Evolutionary conservation across 1,284 basidiomycete genomes (phyloP).

Genomic region (Phenoliferia sp.): DNA sequence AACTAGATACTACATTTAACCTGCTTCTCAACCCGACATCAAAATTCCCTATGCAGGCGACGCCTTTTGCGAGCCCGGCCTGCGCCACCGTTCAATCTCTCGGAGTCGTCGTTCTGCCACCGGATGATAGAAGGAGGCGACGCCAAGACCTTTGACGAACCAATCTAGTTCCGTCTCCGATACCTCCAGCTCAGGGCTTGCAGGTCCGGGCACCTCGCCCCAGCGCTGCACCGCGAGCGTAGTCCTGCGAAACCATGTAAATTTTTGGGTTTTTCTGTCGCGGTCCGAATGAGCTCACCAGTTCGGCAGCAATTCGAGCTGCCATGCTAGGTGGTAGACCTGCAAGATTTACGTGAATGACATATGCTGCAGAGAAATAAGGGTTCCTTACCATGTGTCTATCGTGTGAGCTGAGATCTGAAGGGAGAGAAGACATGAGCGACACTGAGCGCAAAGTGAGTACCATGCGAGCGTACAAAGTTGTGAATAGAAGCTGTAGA

Average conservation of each 20-base stretch:
- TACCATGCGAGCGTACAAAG: background rate
- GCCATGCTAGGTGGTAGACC: conserved; percentile 23
- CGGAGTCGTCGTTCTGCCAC: conserved; percentile 10
- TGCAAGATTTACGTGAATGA: no score
- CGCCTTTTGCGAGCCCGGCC: no score
- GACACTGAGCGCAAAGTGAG: background rate
- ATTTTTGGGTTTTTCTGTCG: background rate
- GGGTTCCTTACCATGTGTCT: background rate
- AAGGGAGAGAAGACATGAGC: background rate
- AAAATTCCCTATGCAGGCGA: no score
- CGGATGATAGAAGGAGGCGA: conserved; percentile 19
- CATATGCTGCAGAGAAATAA: no score
- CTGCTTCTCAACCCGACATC: no score
- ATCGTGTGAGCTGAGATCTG: conserved; percentile 8
- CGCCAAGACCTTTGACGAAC: conserved; percentile 12
- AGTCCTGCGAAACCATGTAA: conserved; percentile 3
- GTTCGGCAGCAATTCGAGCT: conserved; percentile 23
- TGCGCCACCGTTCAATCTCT: conserved; percentile 4
- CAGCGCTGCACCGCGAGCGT: conserved; percentile 11
- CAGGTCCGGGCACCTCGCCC: conserved; percentile 13
- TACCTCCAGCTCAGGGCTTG: conserved; percentile 4
- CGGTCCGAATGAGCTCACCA: background rate
- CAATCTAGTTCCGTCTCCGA: conserved; percentile 24
- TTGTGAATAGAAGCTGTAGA: conserved; percentile 11
- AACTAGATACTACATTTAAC: no score